Evolutionary conservation across 495 filamentous ascomycete species (phyloP).

Genomic region (Cercophora newfieldiana): DNA sequence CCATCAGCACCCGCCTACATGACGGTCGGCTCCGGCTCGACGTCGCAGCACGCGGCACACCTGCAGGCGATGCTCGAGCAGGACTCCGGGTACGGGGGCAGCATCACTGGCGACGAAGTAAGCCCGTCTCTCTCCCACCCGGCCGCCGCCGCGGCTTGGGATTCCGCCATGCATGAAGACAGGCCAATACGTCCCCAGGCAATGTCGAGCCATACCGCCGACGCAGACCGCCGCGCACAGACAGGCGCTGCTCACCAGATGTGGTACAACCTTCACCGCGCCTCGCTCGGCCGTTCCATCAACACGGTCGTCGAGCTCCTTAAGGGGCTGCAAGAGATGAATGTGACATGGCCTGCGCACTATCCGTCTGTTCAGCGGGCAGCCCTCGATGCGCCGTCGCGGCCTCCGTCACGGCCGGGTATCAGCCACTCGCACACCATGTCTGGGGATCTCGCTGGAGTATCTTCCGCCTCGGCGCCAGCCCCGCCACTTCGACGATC

Average conservation of each 20-base stretch:
- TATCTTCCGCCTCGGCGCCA: constrained; percentile 24
- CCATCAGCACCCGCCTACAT: constrained; percentile 65
- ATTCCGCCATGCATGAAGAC: constrained; percentile 62
- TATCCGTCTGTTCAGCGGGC: constrained; percentile 82
- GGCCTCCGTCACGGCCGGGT: constrained; percentile 44
- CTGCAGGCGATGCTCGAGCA: constrained; percentile 72
- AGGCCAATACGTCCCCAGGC: constrained; percentile 49
- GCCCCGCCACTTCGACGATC: constrained; percentile 66
- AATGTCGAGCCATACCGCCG: constrained; percentile 25
- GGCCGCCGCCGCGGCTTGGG: constrained; percentile 32
- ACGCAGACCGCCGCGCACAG: constrained; percentile 44
- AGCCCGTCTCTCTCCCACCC: constrained; percentile 37
- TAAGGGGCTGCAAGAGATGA: constrained; percentile 81
- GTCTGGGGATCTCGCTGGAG: constrained; percentile 30
- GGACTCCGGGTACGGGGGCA: constrained; percentile 92
- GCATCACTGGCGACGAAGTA: constrained; percentile 50
- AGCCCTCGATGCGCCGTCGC: constrained; percentile 46
- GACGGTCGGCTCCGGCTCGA: constrained; percentile 82
- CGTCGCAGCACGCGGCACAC: constrained; percentile 67
- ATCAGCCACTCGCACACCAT: constrained; percentile 57
- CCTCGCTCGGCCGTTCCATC: constrained; percentile 80
- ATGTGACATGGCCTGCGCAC: constrained; percentile 87
- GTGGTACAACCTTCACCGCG: constrained; percentile 86
- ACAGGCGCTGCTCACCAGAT: constrained; percentile 50
- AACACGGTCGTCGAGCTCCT: constrained; percentile 76